phyloP scores from a whole-genome alignment of 2,329 filamentous ascomycete genomes.

The Aspergillus chevalieri region DNA sequence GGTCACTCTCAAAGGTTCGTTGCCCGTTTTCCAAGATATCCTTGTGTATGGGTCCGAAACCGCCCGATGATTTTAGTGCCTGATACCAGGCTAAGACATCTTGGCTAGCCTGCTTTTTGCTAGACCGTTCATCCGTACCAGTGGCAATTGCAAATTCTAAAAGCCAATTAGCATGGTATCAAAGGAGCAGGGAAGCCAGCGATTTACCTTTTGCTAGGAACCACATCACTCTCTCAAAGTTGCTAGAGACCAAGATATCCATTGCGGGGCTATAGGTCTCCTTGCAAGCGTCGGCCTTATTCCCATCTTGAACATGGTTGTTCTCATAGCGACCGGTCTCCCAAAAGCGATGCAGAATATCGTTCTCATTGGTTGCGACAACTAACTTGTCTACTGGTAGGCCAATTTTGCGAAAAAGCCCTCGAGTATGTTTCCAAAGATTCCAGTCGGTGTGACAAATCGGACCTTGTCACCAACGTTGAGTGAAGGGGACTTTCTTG shows the following conservation, averaged over 20 bases:
- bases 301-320: constrained; percentile 56
- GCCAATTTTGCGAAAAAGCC: constrained; percentile 93
- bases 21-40: no score
- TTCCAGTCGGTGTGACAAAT: constrained; percentile 88
- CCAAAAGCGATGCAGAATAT: constrained; percentile 95
- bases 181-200: no score
- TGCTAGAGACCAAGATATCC: constrained; percentile 94
- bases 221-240: constrained; percentile 95
- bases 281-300: constrained; percentile 45
- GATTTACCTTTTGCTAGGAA: constrained; percentile 50
- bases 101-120: no score
- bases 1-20: no score
- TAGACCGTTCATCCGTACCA: no score
- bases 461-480: constrained; percentile 56
- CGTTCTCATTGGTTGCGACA: constrained; percentile 94
- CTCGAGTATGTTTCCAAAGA: constrained; percentile 86
- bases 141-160: constrained; percentile 45
- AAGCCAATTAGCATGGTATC: constrained; percentile 34
- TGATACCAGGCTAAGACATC: no score
- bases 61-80: no score
- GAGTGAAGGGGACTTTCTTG: constrained; percentile 52
- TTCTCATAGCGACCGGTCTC: constrained; percentile 72
- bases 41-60: no score
- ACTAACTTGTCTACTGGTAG: constrained; percentile 82
- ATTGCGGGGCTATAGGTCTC: constrained; percentile 92